Conservation (phyloP, 306 rosid species). For the Prunus campanulata region DNA sequence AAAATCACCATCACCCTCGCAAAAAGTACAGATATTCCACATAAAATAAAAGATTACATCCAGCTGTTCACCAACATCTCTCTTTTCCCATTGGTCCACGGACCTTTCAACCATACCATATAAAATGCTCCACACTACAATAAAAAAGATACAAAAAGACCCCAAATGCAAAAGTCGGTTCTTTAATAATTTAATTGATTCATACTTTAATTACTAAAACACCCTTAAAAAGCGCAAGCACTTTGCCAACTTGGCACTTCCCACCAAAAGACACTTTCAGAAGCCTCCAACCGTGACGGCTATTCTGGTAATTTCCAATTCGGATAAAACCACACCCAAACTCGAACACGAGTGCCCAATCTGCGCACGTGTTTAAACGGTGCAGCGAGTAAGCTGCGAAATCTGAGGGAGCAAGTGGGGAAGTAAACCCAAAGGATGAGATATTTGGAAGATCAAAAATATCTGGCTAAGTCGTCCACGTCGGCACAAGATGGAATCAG, state of each 20-base stretch:
- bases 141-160: neutral
- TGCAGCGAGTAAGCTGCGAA: neutral
- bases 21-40: neutral
- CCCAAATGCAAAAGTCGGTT: neutral
- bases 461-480: slow-evolving; percentile 48
- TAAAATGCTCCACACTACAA: no score
- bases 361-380: neutral
- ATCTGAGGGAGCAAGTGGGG: neutral
- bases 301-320: neutral
- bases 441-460: slow-evolving; percentile 43
- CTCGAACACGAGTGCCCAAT: no score
- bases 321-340: neutral
- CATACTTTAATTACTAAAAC: slow-evolving; percentile 9
- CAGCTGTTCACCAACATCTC: slow-evolving; percentile 34
- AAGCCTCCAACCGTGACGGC: neutral
- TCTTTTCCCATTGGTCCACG: slow-evolving; percentile 8
- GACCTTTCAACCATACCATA: neutral
- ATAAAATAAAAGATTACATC: neutral
- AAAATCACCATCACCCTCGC: neutral
- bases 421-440: neutral
- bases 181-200: neutral
- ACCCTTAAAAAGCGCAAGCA: neutral
- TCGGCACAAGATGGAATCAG: slow-evolving; percentile 35
- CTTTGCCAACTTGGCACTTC: slow-evolving; percentile 29
- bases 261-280: slow-evolving; percentile 7